Evolutionary conservation across 495 filamentous ascomycete species (phyloP), one percentile per base, ranked within the genome.

Genomic region (Poronia punctata): DNA sequence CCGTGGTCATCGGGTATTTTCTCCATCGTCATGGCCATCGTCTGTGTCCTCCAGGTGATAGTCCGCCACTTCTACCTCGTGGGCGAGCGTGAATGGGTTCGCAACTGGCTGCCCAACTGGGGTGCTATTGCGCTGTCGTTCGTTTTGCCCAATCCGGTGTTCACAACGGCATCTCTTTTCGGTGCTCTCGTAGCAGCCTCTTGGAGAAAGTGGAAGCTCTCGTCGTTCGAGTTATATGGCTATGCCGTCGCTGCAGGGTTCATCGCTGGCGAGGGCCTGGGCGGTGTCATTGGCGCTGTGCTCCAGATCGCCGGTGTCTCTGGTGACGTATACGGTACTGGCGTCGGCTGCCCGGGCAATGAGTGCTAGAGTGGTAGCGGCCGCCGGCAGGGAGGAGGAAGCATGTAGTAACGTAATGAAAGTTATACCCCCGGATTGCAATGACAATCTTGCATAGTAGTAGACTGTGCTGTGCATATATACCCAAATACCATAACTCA

Each of bases 231-330:
- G 26, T 57, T 75, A 22, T 78, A 78, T 41, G 76, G 74, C n/a
- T 83, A 80, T 49, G 76, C 77, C 6, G 64, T 83, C 30, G 80
- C 80, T 16, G 80, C 80, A 10, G 80, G 79, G 17, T 65, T 80
- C 48, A 82, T 83, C 58, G 79, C 80, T 4, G 80, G 80, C 14
- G 80, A 83, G 56, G 80, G 80, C 24, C 63, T 82, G 15, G 79
- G 78, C 20, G 76, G 78, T 32, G 76, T 81, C n/a, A 51, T 81
- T 14, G 72, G 72, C 38, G 78, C 78, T 0, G 40, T 70, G 10
- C 61, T 79, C 24, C 71, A 79, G 48, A 64, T 82, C 28, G 65
- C 54, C 1, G 67, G 68, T 5, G 66, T 76, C 6, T 64, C 67
- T 1, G 72, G 74, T 19, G 46, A 52, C 10, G 25, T 52, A 3